phyloP scores from a whole-genome alignment of 306 rosid genomes.

The Lathyrus oleraceus region DNA sequence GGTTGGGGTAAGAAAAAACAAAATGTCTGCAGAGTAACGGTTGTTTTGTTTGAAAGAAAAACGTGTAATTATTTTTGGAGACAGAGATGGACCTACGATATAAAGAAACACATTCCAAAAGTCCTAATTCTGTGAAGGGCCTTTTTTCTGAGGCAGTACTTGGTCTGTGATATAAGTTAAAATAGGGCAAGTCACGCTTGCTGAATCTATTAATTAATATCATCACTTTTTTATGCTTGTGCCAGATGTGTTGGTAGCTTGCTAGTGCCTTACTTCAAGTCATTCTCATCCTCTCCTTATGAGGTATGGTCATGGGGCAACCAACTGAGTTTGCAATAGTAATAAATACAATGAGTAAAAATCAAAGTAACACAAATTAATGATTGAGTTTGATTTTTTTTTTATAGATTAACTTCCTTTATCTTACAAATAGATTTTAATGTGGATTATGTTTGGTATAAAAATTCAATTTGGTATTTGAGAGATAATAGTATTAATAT shows the following conservation, averaged over 20 bases:
- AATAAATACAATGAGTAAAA: too few species aligned
- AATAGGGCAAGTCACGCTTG: constrained; percentile 28
- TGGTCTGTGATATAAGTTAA: constrained; percentile 33
- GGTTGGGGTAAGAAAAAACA: not conserved
- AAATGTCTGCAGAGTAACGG: constrained; percentile 13
- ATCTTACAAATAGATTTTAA: too few species aligned
- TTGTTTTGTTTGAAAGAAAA: not conserved
- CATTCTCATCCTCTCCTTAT: not conserved
- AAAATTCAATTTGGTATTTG: too few species aligned
- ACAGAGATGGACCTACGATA: constrained; percentile 22
- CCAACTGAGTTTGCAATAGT: too few species aligned
- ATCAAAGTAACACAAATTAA: too few species aligned
- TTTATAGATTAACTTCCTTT: too few species aligned
- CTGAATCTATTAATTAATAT: constrained; percentile 21
- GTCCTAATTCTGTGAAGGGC: constrained; percentile 18
- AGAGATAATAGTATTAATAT: too few species aligned
- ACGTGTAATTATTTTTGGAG: constrained; percentile 3
- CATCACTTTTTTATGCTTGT: not conserved
- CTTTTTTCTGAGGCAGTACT: constrained; percentile 25
- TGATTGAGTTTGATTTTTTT: too few species aligned
- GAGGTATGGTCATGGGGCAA: too few species aligned
- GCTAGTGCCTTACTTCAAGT: not conserved
- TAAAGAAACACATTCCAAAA: constrained; percentile 23
- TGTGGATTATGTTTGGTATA: too few species aligned
- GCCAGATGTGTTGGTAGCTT: constrained; percentile 21